Conservation (phyloP, 768 basidiomycete genomes). For the Mycena crocata region DNA sequence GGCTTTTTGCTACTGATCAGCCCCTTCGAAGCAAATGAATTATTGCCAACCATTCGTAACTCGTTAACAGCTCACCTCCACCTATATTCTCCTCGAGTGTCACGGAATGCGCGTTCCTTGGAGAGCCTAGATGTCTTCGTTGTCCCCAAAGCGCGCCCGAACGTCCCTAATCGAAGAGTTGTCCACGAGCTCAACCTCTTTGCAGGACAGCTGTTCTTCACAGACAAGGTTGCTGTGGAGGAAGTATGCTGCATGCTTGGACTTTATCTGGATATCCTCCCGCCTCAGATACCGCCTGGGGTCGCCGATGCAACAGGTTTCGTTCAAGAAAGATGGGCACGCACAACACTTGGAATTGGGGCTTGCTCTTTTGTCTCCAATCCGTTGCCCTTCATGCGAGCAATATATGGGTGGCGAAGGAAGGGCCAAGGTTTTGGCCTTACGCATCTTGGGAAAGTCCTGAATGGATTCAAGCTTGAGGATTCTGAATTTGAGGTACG, state of each 20-base stretch:
- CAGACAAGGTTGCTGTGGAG: constrained; percentile 8
- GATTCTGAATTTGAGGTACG: constrained; percentile 3
- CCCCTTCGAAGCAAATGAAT: constrained; percentile 10
- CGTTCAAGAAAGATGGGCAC: not conserved
- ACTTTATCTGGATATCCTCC: not conserved
- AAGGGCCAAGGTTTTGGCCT: constrained; percentile 10
- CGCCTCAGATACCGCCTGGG: not conserved
- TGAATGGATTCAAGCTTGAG: not conserved
- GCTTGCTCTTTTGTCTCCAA: constrained; percentile 1
- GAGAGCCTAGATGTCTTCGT: not conserved
- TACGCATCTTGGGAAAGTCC: constrained; percentile 1
- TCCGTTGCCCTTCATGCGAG: constrained; percentile 10
- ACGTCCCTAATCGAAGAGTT: not conserved
- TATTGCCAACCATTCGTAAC: not conserved
- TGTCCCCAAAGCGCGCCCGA: not conserved
- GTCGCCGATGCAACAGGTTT: constrained; percentile 3
- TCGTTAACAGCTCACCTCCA: not conserved
- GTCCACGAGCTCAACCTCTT: constrained; percentile 22
- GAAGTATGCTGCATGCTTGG: constrained; percentile 16
- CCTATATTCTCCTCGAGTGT: constrained; percentile 13
- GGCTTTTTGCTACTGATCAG: constrained; percentile 2
- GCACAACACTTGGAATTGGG: not conserved
- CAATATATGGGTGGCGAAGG: not conserved
- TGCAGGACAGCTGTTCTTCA: constrained; percentile 22
- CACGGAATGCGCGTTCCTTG: constrained; percentile 8